Evolutionary conservation across 2,329 filamentous ascomycete species (phyloP).

Genomic region (Fusarium annulatum): DNA sequence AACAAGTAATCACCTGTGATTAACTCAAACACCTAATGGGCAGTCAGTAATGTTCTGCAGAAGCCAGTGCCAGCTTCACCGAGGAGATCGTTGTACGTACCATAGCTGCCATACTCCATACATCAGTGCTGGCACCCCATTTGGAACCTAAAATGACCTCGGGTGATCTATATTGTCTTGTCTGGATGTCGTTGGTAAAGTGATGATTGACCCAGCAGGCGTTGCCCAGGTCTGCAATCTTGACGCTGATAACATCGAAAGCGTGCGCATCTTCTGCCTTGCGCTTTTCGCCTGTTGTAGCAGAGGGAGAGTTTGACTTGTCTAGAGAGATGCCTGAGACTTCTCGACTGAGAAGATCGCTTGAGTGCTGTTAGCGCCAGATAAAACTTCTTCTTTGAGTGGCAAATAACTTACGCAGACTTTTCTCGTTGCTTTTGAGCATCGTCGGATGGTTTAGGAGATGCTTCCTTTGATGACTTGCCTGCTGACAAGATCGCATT

Average conservation of each 20-base stretch:
- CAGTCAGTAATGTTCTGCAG: conserved; percentile 15
- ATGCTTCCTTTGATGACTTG: conserved; percentile 56
- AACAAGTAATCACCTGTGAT: conserved; percentile 99
- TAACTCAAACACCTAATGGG: conserved; percentile 85
- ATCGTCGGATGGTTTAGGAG: conserved; percentile 66
- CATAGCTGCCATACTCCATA: conserved; percentile 99
- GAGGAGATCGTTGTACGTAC: conserved; percentile 61
- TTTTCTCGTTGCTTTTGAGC: conserved; percentile 88
- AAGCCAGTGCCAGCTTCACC: background rate
- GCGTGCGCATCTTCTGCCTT: conserved; percentile 67
- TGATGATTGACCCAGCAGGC: conserved; percentile 99
- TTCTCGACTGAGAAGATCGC: conserved; percentile 89
- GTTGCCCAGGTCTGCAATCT: conserved; percentile 98
- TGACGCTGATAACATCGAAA: conserved; percentile 90
- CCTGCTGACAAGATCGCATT: conserved; percentile 39
- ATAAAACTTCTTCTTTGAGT: background rate
- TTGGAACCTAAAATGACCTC: conserved; percentile 97
- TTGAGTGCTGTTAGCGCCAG: conserved; percentile 50
- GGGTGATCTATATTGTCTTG: conserved; percentile 94
- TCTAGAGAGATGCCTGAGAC: conserved; percentile 95
- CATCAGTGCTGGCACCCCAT: conserved; percentile 99
- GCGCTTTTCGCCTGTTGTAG: conserved; percentile 70
- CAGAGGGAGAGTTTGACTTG: conserved; percentile 67
- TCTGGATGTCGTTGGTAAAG: conserved; percentile 99
- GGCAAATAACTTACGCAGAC: conserved; percentile 77